Evolutionary conservation across 208 protist species (phyloP).

Genomic region (Trypanosoma melophagium): DNA sequence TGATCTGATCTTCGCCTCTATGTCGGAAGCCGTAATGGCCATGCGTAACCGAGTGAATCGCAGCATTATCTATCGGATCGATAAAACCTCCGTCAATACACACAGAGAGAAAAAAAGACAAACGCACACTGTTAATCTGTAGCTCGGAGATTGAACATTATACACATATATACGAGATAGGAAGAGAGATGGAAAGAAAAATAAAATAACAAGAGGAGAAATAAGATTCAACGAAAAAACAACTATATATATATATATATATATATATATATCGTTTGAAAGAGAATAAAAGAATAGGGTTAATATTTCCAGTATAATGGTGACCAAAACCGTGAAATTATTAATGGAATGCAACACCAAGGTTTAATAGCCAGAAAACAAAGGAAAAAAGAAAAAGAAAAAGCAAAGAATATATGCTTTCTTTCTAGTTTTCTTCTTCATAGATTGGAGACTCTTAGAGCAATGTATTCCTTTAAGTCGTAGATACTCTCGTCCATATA

Average conservation of each 20-base stretch:
- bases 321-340: no score
- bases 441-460: background rate
- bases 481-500: no score
- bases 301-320: background rate
- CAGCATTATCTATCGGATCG: background rate
- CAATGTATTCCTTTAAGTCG: no score
- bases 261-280: background rate
- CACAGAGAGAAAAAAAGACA: background rate
- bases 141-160: no score
- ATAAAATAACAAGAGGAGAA: no score
- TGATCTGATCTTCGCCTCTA: slow-evolving; percentile 70
- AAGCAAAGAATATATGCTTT: background rate
- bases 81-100: background rate
- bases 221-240: background rate
- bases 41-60: slow-evolving; percentile 17
- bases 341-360: no score
- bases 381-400: background rate
- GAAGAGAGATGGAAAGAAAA: no score
- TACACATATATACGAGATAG: no score
- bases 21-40: slow-evolving; percentile 52
- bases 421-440: background rate
- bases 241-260: background rate
- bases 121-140: background rate
- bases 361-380: no score
- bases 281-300: background rate